These are phyloP conservation scores for Spathaspora passalidarum DNA, from an alignment of 805 yeast species.

Conservation along the genomic window DNA sequence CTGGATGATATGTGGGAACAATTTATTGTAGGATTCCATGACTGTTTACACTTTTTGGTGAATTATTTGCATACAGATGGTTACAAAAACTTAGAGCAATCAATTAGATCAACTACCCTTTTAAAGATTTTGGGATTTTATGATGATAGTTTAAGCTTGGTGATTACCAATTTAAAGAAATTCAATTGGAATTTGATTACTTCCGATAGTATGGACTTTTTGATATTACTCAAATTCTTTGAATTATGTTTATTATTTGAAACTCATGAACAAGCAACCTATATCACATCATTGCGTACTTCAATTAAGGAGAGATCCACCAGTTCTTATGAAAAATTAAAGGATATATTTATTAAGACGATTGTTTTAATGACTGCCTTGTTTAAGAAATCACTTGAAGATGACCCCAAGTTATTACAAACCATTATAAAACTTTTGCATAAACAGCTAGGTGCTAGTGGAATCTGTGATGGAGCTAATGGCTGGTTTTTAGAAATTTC, in stretches of 20 bases:
- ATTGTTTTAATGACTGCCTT: slow-evolving; percentile 5
- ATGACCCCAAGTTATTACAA: slow-evolving; percentile 22
- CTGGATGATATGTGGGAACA: slow-evolving; percentile 23
- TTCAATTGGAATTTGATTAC: slow-evolving; percentile 31
- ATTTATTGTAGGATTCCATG: slow-evolving; percentile 49
- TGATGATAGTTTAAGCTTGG: slow-evolving; percentile 46
- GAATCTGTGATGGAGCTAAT: slow-evolving; percentile 62
- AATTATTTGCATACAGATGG: slow-evolving; percentile 24
- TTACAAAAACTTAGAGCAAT: slow-evolving; percentile 15
- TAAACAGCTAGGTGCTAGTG: slow-evolving; percentile 64
- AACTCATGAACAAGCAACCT: slow-evolving; percentile 51
- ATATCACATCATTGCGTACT: slow-evolving; percentile 29
- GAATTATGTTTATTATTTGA: slow-evolving; percentile 48
- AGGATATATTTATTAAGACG: slow-evolving; percentile 26
- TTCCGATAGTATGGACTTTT: slow-evolving; percentile 11
- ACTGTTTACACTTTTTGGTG: slow-evolving; percentile 45
- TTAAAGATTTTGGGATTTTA: slow-evolving; percentile 52
- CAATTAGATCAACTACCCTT: slow-evolving; percentile 40
- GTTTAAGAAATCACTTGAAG: neutral
- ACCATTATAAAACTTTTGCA: slow-evolving; percentile 63
- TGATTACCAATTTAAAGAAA: slow-evolving; percentile 21
- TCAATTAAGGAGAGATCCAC: slow-evolving; percentile 44
- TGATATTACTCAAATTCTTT: slow-evolving; percentile 26
- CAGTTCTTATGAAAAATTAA: slow-evolving; percentile 42
- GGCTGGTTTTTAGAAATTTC: slow-evolving; percentile 63